Evolutionary conservation across 2,329 filamentous ascomycete species (phyloP).

Genomic region (Xylaria polymorpha): DNA sequence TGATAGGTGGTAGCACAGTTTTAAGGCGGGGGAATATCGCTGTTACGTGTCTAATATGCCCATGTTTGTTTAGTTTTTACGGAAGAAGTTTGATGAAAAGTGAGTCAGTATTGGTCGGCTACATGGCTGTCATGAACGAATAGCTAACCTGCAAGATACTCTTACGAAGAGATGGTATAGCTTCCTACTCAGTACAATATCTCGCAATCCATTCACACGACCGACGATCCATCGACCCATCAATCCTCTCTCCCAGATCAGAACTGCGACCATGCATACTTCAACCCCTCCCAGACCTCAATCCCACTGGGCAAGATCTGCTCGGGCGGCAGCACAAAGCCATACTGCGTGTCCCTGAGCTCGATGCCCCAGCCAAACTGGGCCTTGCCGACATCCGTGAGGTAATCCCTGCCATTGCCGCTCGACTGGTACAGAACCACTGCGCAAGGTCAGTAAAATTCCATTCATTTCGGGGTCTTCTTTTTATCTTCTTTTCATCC

Average conservation of each 20-base stretch:
- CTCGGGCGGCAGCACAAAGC: slow-evolving; percentile 53
- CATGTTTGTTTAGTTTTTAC: too few species aligned
- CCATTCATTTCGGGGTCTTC: too few species aligned
- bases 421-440: slow-evolving; percentile 47
- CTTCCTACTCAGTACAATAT: neutral
- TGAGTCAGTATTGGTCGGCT: too few species aligned
- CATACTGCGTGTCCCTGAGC: slow-evolving; percentile 52
- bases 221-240: neutral
- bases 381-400: slow-evolving; percentile 45
- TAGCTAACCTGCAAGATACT: too few species aligned
- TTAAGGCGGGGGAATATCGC: neutral
- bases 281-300: slow-evolving; percentile 51
- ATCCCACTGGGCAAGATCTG: slow-evolving; percentile 53
- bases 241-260: slow-evolving; percentile 11
- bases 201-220: neutral
- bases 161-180: neutral
- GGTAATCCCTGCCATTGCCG: slow-evolving; percentile 46
- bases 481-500: too few species aligned
- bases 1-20: neutral
- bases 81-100: too few species aligned
- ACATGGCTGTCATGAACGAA: neutral
- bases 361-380: slow-evolving; percentile 57
- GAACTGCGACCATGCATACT: slow-evolving; percentile 44
- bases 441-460: slow-evolving; percentile 13
- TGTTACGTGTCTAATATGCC: neutral